A percentile compares a stretch with the other conserved stretches of the same genome.
Conservation (phyloP, 2,329 filamentous ascomycete genomes). For the Botrytis deweyae region DNA sequence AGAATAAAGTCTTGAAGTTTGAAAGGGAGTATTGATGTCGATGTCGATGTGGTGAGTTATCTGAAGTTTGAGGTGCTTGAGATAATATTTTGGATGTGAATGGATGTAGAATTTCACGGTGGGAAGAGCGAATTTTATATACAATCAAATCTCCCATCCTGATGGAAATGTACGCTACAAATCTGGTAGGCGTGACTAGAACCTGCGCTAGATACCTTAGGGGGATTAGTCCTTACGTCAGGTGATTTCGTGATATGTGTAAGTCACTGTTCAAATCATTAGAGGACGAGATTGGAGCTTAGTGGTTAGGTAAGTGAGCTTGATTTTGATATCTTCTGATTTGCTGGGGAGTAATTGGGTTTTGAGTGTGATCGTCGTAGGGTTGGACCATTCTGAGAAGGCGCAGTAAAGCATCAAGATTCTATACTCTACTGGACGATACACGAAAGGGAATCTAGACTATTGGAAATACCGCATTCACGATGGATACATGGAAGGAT, state of each 20-base stretch:
- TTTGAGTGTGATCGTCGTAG: not conserved
- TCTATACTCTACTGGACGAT: not conserved
- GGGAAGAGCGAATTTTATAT: too few relatives aligned
- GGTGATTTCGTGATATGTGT: not conserved
- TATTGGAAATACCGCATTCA: accelerated
- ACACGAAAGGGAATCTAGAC: not conserved
- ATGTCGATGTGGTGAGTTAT: not conserved
- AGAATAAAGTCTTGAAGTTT: not conserved
- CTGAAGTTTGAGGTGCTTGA: not conserved
- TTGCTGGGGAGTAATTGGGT: not conserved
- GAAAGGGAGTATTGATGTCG: not conserved
- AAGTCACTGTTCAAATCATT: accelerated
- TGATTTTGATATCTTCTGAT: not conserved
- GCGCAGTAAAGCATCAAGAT: not conserved
- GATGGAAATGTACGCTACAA: not conserved
- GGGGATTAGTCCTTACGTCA: not conserved
- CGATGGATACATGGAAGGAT: not conserved
- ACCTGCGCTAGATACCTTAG: not conserved
- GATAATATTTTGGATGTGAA: not conserved
- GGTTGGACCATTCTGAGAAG: not conserved
- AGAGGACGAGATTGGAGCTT: too few relatives aligned
- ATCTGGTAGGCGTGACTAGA: not conserved
- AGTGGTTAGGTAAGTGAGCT: not conserved
- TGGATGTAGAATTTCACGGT: too few relatives aligned
- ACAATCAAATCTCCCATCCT: too few relatives aligned